Percentiles rank a stretch among this genome's conserved stretches.
phyloP scores from a whole-genome alignment of 352 stramenopile species.

The Pythium aquatile region DNA sequence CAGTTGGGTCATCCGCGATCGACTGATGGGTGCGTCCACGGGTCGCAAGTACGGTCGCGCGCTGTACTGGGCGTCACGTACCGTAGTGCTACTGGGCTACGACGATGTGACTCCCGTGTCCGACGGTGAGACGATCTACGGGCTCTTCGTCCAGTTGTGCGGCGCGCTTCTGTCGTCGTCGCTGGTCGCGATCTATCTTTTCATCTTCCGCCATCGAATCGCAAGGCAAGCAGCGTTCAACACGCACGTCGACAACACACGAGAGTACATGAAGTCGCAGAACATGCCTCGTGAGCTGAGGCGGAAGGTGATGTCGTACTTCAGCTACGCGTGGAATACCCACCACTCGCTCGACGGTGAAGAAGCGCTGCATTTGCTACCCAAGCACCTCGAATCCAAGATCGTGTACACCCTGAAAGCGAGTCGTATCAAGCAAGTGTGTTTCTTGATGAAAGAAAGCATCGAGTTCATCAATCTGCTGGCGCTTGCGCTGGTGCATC shows the following conservation, averaged over 20 bases:
- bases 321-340: constrained; percentile 61
- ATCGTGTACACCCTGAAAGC: constrained; percentile 63
- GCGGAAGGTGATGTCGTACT: constrained; percentile 59
- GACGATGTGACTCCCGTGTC: constrained; percentile 65
- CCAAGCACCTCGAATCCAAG: constrained; percentile 65
- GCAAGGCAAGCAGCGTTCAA: constrained; percentile 45
- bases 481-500: constrained; percentile 41
- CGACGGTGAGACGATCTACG: constrained; percentile 54
- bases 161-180: constrained; percentile 57
- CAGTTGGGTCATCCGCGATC: constrained; percentile 60
- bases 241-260: constrained; percentile 62
- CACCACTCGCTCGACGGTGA: constrained; percentile 66
- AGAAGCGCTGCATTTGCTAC: constrained; percentile 51
- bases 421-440: constrained; percentile 62
- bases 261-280: constrained; percentile 72
- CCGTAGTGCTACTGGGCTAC: constrained; percentile 59
- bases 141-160: constrained; percentile 40
- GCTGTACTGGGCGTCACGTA: constrained; percentile 60
- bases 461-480: constrained; percentile 69
- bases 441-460: constrained; percentile 68
- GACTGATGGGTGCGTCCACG: constrained; percentile 38
- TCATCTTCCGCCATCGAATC: constrained; percentile 72
- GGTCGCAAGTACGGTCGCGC: constrained; percentile 53
- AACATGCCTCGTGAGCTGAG: constrained; percentile 49
- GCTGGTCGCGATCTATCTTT: constrained; percentile 62